Percentiles rank a stretch among this genome's conserved stretches.
Evolutionary conservation across 2,329 filamentous ascomycete species (phyloP).

Genomic region (Botrytis tulipae): DNA sequence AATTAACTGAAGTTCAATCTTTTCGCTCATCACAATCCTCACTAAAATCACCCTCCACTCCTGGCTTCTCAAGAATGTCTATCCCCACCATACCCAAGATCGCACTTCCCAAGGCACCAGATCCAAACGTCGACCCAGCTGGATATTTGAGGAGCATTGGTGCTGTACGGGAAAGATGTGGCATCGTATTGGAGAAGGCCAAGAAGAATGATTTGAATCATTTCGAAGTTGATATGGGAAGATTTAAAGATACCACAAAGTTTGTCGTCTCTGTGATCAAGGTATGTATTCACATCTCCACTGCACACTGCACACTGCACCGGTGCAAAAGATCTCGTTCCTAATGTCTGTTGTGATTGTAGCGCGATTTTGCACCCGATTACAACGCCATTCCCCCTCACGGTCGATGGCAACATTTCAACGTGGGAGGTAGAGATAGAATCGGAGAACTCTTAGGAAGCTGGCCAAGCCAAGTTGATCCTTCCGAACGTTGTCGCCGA

Average conservation of each 20-base stretch:
- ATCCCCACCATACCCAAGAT: conserved; percentile 63
- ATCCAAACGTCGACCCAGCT: conserved; percentile 82
- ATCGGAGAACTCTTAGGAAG: conserved; percentile 68
- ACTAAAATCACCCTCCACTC: conserved; percentile 35
- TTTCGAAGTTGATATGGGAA: conserved; percentile 68
- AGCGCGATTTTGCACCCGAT: conserved; percentile 69
- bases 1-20: conserved; percentile 30
- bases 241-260: conserved; percentile 64
- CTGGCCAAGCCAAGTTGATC: conserved; percentile 66
- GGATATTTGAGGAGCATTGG: conserved; percentile 89
- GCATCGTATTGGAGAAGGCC: conserved; percentile 62
- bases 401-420: conserved; percentile 80
- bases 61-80: conserved; percentile 35
- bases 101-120: conserved; percentile 78
- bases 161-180: conserved; percentile 74
- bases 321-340: neutral
- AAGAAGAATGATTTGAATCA: conserved; percentile 65
- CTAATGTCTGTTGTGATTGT: conserved; percentile 21
- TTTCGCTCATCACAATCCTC: conserved; percentile 29
- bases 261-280: conserved; percentile 75
- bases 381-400: conserved; percentile 79
- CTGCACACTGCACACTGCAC: conserved; percentile 17
- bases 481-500: conserved; percentile 70
- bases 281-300: conserved; percentile 44
- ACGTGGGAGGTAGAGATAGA: conserved; percentile 73